Evolutionary conservation across 805 yeast species (phyloP).

Genomic region (Candida maris): DNA sequence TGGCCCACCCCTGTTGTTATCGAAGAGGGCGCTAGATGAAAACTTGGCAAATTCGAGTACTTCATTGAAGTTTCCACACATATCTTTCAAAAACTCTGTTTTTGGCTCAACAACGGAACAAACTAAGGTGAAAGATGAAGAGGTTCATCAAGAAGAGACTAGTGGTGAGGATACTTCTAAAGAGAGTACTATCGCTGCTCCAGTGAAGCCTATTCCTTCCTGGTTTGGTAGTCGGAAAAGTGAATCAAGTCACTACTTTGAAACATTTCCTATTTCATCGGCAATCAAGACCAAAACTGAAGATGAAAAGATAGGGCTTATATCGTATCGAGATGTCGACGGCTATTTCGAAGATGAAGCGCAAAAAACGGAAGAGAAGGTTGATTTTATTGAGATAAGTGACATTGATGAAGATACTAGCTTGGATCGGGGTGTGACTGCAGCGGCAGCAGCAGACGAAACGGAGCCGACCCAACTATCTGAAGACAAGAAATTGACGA

Average conservation of each 20-base stretch:
- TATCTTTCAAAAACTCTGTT: slow-evolving; percentile 14
- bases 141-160: background rate
- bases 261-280: background rate
- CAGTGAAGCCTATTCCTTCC: slow-evolving; percentile 16
- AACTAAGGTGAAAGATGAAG: background rate
- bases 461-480: background rate
- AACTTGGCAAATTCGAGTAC: slow-evolving; percentile 6
- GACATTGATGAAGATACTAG: background rate
- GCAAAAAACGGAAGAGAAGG: background rate
- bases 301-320: slow-evolving; percentile 47
- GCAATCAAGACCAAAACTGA: slow-evolving; percentile 21
- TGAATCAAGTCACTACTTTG: slow-evolving; percentile 5
- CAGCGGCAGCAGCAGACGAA: background rate
- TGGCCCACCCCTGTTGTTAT: slow-evolving; percentile 22
- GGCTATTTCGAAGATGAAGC: slow-evolving; percentile 20
- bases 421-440: background rate
- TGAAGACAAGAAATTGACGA: background rate
- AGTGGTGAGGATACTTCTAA: background rate
- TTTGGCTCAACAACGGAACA: slow-evolving; percentile 2
- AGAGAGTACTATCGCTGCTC: background rate
- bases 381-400: background rate
- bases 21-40: slow-evolving; percentile 17
- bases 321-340: slow-evolving; percentile 49
- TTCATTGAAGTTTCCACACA: slow-evolving; percentile 12
- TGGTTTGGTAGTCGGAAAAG: slow-evolving; percentile 17